phyloP scores from a whole-genome alignment of 306 rosid species.

The Cucurbita argyrosperma region DNA sequence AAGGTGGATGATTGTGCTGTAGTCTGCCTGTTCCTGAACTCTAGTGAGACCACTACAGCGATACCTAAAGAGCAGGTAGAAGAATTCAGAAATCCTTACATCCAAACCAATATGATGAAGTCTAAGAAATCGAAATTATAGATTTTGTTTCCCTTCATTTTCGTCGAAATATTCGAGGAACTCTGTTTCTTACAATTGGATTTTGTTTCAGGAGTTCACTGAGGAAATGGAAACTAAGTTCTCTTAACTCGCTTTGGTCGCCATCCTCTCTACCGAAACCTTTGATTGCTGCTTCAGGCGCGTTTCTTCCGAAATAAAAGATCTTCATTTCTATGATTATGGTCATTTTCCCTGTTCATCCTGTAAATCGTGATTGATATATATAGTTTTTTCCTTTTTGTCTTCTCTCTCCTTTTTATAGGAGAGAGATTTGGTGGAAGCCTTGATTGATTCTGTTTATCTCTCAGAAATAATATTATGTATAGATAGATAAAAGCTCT shows the following conservation, averaged over 20 bases:
- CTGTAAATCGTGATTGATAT: not conserved
- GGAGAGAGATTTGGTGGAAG: not conserved
- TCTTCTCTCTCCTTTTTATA: not conserved
- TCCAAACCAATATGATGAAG: not conserved
- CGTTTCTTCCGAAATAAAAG: not conserved
- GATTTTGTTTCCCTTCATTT: not conserved
- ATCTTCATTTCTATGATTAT: not conserved
- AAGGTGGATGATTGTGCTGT: constrained; percentile 77
- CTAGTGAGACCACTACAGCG: not conserved
- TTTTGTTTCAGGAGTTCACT: not conserved
- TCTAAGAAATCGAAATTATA: not conserved
- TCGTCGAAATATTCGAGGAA: not conserved
- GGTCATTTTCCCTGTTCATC: not conserved
- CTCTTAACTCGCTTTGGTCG: not conserved
- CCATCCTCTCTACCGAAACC: not conserved
- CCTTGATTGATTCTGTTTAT: not conserved
- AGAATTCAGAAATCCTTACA: not conserved
- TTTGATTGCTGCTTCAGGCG: not conserved
- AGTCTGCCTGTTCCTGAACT: constrained; percentile 62
- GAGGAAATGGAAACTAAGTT: not conserved
- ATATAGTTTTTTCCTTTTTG: not conserved
- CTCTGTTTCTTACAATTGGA: not conserved
- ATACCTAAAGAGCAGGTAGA: not conserved
- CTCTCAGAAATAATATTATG: not conserved
- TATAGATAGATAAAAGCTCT: not conserved